Conservation (phyloP, 2,329 filamentous ascomycete species). For the Ceratocystis eucalypticola region DNA sequence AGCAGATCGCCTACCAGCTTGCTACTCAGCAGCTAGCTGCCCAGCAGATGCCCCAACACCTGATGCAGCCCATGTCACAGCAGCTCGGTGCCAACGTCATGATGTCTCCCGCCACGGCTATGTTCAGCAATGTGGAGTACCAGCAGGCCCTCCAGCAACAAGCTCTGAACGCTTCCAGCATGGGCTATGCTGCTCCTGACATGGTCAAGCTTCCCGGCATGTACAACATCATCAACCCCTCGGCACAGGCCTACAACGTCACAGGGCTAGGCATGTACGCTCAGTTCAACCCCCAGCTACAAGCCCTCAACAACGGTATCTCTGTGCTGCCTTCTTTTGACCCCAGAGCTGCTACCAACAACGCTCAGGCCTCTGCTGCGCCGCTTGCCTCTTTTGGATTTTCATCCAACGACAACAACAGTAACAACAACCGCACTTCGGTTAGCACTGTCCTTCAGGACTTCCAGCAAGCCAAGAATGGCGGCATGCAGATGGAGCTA, state of each 20-base stretch:
- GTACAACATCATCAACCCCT: slow-evolving; percentile 1
- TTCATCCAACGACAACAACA: slow-evolving; percentile 22
- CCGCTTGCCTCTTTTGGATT: background rate
- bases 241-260: background rate
- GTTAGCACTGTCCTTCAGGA: slow-evolving; percentile 60
- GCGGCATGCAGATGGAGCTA: slow-evolving; percentile 61
- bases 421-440: slow-evolving; percentile 24
- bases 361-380: background rate
- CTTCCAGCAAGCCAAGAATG: slow-evolving; percentile 62
- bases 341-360: background rate
- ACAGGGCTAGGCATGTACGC: background rate
- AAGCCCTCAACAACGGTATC: background rate
- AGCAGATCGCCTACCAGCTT: slow-evolving; percentile 6
- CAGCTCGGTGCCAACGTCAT: background rate
- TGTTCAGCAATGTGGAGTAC: slow-evolving; percentile 1
- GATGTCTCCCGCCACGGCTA: background rate
- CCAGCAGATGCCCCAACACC: background rate
- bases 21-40: background rate
- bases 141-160: background rate
- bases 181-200: background rate
- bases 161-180: background rate
- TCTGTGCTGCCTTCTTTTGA: background rate
- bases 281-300: slow-evolving; percentile 7
- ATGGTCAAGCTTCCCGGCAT: slow-evolving; percentile 2
- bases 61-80: background rate